phyloP scores from a whole-genome alignment of 177 flowering plant genomes.

The Vitis hybrid region DNA sequence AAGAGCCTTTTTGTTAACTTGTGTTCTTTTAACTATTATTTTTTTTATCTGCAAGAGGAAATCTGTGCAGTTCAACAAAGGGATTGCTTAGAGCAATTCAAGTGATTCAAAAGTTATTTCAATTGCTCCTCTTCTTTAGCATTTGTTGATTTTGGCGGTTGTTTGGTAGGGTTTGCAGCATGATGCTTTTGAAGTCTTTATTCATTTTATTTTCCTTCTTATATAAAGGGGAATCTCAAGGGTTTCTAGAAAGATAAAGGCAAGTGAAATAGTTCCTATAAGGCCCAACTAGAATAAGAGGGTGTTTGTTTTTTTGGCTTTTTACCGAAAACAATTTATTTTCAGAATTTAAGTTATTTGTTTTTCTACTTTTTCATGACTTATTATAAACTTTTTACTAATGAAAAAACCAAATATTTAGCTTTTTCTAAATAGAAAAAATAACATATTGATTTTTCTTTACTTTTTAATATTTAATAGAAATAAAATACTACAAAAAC shows the following conservation, averaged over 20 bases:
- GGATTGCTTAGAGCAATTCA: conserved; percentile 2
- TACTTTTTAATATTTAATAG: no score
- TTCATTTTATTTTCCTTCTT: background rate
- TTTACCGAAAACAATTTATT: no score
- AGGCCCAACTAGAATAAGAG: conserved; percentile 8
- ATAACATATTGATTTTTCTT: no score
- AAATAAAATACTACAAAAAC: no score
- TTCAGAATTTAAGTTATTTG: no score
- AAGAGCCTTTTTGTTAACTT: background rate
- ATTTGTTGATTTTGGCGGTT: background rate
- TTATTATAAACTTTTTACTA: no score
- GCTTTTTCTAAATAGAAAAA: no score
- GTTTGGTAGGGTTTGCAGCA: background rate
- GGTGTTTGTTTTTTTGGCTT: no score
- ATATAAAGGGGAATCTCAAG: conserved; percentile 30
- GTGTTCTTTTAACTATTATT: background rate
- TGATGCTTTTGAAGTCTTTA: background rate
- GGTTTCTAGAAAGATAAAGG: conserved; percentile 30
- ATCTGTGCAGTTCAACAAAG: conserved; percentile 17
- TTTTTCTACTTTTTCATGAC: no score
- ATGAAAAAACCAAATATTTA: no score
- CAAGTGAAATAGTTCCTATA: conserved; percentile 38
- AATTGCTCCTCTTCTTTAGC: background rate
- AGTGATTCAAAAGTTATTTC: conserved; percentile 20
- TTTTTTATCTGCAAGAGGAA: conserved; percentile 19